These are phyloP conservation scores for Mycena maculata DNA, from an alignment of 768 basidiomycete genomes.

Conservation along the genomic window DNA sequence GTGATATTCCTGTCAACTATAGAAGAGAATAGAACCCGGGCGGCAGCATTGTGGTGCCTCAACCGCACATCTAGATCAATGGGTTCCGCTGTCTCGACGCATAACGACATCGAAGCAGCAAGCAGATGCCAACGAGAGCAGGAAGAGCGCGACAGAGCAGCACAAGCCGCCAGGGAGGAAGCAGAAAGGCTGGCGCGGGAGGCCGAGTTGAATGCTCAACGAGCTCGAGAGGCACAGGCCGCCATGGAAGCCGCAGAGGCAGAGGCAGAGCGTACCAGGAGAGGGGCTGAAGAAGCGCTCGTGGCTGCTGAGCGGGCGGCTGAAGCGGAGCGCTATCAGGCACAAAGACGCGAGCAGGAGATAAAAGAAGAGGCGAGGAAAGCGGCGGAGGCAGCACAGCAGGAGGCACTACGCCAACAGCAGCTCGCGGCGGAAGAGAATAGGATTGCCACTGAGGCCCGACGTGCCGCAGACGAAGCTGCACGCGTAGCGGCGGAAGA, in stretches of 20 bases:
- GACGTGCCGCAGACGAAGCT: conserved; percentile 10
- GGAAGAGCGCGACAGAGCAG: conserved; percentile 10
- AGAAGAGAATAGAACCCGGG: conserved; percentile 2
- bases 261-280: conserved; percentile 11
- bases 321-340: conserved; percentile 9
- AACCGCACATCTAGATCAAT: not conserved
- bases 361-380: conserved; percentile 18
- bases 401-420: conserved; percentile 44
- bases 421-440: conserved; percentile 42
- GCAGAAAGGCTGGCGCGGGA: conserved; percentile 6
- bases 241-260: conserved; percentile 15
- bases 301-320: conserved; percentile 7
- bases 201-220: conserved; percentile 12
- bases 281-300: not conserved
- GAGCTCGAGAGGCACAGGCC: conserved; percentile 9
- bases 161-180: conserved; percentile 16
- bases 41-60: conserved; percentile 2
- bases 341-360: conserved; percentile 12
- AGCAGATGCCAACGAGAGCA: conserved; percentile 8
- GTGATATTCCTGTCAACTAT: not conserved
- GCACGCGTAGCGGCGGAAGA: conserved; percentile 1
- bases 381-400: conserved; percentile 30
- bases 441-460: conserved; percentile 12
- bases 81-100: not conserved
- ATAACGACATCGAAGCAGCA: conserved; percentile 15